Percentiles rank a stretch among this genome's conserved stretches.
These are phyloP conservation scores for Diutina pseudorugosa DNA, from an alignment of 1,139 yeast species.

Conservation along the genomic window DNA sequence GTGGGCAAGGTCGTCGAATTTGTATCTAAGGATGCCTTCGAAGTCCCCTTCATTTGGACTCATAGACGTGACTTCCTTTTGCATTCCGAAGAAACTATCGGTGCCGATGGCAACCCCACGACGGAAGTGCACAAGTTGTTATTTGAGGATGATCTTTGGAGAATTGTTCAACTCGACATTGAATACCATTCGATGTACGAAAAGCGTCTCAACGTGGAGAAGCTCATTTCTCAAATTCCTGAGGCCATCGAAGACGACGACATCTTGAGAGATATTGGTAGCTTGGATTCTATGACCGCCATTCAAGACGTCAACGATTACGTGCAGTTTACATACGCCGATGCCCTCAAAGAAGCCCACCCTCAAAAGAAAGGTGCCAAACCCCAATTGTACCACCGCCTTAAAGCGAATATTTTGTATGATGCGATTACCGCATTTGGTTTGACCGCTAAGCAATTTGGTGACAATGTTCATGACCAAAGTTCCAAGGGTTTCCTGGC, in stretches of 20 bases:
- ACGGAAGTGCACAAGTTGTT: conserved; percentile 41
- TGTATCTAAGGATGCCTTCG: conserved; percentile 65
- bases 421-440: conserved; percentile 67
- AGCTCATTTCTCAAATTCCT: conserved; percentile 42
- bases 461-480: conserved; percentile 69
- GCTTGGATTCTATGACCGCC: conserved; percentile 61
- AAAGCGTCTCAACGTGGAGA: conserved; percentile 54
- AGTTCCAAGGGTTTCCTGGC: conserved; percentile 31
- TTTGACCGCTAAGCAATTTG: conserved; percentile 65
- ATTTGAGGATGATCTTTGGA: conserved; percentile 85
- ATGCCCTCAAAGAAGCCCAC: conserved; percentile 60
- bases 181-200: conserved; percentile 81
- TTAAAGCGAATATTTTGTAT: conserved; percentile 55
- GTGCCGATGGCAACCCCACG: conserved; percentile 27
- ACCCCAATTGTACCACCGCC: conserved; percentile 48
- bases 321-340: conserved; percentile 67
- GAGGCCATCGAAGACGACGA: conserved; percentile 36
- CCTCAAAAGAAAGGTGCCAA: conserved; percentile 24
- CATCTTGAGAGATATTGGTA: conserved; percentile 39
- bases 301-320: conserved; percentile 84
- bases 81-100: conserved; percentile 40
- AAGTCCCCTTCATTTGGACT: conserved; percentile 94
- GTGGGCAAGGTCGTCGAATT: conserved; percentile 72
- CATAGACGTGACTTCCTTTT: conserved; percentile 85
- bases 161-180: conserved; percentile 72